Evolutionary conservation across 441 rosid species (phyloP), one percentile per base, ranked within the genome.

Genomic region (Omphalea diandra): DNA sequence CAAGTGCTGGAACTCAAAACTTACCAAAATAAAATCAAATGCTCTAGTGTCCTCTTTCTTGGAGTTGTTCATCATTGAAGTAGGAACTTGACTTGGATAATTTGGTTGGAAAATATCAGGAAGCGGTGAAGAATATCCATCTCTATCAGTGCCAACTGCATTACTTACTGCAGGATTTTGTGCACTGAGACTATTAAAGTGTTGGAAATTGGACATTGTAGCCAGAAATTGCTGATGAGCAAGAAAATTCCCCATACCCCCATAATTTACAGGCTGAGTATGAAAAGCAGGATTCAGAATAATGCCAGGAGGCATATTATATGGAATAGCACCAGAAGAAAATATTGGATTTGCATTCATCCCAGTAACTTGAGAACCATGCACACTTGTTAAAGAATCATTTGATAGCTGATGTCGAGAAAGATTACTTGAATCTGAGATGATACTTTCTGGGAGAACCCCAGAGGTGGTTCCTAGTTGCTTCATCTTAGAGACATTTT

Each of bases 1-100:
- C 18, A n/a, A 54, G 7, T 12, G 8, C 20, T 65, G n/a, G n/a
- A 75, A 46, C 64, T 72, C 49, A 64, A 38, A 71, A 85, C 98
- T 86, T 84, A 95, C 99, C 0, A 97, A 88, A 77, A 95, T 93
- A 81, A 95, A 95, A 79, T 95, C 99, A 57, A 95, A 95, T 53
- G 99, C 99, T 70, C 83, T 87, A 15, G 91, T 88, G 4, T 91
- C 99, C 85, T 91, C 97, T 73, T 90, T 95, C 84, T 88, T 88
- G 9, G 88, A 74, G 77, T 69, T 81, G 82, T 82, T 91, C 87
- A 84, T 80, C 31, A 78, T 67, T 63, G 93, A 81, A 72, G 68
- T 83, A 60, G 95, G 87, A 69, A 74, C 58, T 80, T 87, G 97
- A 78, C 81, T 81, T 18, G 79, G 82, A 52, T 79, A 85, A 77